A percentile compares a stretch with the other conserved stretches of the same genome.
Conservation (phyloP, 306 rosid species). For the Vigna hirtella region DNA sequence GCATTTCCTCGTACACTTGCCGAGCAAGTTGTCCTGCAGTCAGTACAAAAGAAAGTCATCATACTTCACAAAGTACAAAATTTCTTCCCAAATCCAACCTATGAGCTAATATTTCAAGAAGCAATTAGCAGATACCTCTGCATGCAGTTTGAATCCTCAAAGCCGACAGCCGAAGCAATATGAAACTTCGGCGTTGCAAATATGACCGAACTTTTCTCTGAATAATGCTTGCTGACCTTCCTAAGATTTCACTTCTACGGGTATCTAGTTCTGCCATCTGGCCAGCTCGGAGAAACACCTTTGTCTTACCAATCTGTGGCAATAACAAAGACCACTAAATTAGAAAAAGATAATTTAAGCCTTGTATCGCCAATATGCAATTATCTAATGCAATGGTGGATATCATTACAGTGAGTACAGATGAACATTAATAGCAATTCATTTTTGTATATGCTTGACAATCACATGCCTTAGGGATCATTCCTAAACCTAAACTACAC, state of each 20-base stretch:
- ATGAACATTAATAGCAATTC: constrained; percentile 13
- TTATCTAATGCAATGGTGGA: constrained; percentile 16
- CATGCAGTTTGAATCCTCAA: constrained; percentile 71
- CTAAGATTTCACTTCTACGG: constrained; percentile 79
- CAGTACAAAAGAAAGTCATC: constrained; percentile 27
- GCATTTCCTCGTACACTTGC: constrained; percentile 60
- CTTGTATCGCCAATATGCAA: constrained; percentile 14
- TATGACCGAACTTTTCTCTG: constrained; percentile 78
- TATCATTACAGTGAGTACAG: constrained; percentile 22
- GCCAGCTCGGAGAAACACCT: constrained; percentile 90
- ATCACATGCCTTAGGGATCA: constrained; percentile 10
- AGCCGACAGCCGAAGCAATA: constrained; percentile 63
- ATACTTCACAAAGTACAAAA: constrained; percentile 16
- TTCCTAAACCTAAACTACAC: constrained; percentile 9
- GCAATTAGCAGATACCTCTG: constrained; percentile 64
- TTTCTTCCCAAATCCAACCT: constrained; percentile 23
- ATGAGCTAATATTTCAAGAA: constrained; percentile 31
- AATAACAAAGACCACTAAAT: constrained; percentile 38
- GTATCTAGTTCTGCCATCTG: constrained; percentile 91
- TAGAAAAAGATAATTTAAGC: constrained; percentile 3
- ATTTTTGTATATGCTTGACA: not conserved
- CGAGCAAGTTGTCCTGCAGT: constrained; percentile 78
- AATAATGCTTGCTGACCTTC: constrained; percentile 83
- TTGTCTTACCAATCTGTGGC: constrained; percentile 83
- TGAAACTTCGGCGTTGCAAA: constrained; percentile 69